These are phyloP conservation scores for Immersiella caudata DNA, from an alignment of 495 filamentous ascomycete species.

Conservation along the genomic window DNA sequence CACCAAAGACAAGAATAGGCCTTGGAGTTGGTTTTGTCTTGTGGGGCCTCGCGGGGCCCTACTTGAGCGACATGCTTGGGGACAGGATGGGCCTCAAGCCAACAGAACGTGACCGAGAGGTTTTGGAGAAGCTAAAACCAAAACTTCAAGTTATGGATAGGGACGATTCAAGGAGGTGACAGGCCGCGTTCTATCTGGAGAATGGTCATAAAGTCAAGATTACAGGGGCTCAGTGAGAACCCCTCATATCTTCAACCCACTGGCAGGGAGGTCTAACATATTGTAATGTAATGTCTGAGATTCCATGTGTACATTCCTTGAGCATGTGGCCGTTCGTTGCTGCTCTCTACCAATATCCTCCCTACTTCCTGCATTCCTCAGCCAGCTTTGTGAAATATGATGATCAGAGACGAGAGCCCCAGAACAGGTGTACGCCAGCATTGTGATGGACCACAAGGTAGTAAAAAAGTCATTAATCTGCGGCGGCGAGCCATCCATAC, in stretches of 20 bases:
- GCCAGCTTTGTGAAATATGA: neutral
- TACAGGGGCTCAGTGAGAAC: too few species aligned
- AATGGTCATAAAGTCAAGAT: neutral
- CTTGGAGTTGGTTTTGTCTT: slow-evolving; percentile 46
- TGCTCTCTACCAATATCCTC: slow-evolving; percentile 15
- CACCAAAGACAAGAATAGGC: slow-evolving; percentile 39
- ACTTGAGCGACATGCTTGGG: slow-evolving; percentile 45
- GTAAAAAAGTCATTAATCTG: slow-evolving; percentile 30
- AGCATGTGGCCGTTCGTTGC: slow-evolving; percentile 4
- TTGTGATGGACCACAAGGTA: neutral
- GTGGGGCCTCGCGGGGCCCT: slow-evolving; percentile 49
- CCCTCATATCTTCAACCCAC: too few species aligned
- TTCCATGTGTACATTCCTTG: slow-evolving; percentile 32
- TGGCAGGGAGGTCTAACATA: slow-evolving; percentile 20
- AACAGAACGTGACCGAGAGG: slow-evolving; percentile 48
- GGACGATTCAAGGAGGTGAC: slow-evolving; percentile 11
- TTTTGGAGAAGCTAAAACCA: slow-evolving; percentile 42
- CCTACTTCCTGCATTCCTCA: neutral
- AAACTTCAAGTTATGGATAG: slow-evolving; percentile 43
- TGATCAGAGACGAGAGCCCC: neutral
- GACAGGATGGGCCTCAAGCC: slow-evolving; percentile 47
- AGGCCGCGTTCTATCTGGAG: too few species aligned
- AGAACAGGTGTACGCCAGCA: neutral
- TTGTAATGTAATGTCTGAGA: slow-evolving; percentile 21
- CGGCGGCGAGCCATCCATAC: slow-evolving; percentile 24